Evolutionary conservation across 257 asterid species (phyloP).

Genomic region (Ehretia macrophylla): DNA sequence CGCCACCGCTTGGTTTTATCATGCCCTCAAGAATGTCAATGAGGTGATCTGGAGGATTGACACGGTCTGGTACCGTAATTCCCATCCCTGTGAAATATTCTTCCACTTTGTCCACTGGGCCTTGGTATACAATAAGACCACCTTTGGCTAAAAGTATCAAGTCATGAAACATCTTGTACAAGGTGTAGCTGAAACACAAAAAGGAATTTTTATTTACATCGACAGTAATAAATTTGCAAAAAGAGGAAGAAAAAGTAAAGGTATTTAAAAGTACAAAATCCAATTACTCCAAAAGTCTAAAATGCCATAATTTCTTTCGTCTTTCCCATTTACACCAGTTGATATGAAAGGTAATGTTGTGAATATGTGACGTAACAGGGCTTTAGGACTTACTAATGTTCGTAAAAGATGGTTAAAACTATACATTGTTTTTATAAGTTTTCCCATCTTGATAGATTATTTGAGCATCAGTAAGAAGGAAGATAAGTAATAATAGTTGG

Average conservation of each 20-base stretch:
- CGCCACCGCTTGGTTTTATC: conserved; percentile 51
- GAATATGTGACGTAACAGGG: too few species aligned
- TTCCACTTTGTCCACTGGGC: conserved; percentile 89
- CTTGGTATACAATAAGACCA: conserved; percentile 84
- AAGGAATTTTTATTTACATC: conserved; percentile 13
- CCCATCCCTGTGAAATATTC: conserved; percentile 76
- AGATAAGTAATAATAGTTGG: too few species aligned
- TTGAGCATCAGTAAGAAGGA: too few species aligned
- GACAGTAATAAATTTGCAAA: background rate
- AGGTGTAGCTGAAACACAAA: conserved; percentile 60
- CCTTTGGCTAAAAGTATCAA: conserved; percentile 92
- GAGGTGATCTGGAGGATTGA: conserved; percentile 88
- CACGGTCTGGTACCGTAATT: conserved; percentile 73
- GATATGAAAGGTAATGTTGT: too few species aligned
- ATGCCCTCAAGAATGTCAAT: conserved; percentile 94
- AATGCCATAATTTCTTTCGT: too few species aligned
- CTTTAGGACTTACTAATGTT: too few species aligned
- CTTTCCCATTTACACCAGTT: too few species aligned
- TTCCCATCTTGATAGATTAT: too few species aligned
- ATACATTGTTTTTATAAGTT: too few species aligned
- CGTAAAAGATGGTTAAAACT: too few species aligned
- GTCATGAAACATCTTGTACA: conserved; percentile 96
- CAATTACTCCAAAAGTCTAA: too few species aligned
- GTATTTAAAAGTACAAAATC: too few species aligned
- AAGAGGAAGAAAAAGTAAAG: conserved; percentile 2